These are phyloP conservation scores for Microbotryum scabiosae DNA, from an alignment of 1,284 basidiomycete species.

Conservation along the genomic window DNA sequence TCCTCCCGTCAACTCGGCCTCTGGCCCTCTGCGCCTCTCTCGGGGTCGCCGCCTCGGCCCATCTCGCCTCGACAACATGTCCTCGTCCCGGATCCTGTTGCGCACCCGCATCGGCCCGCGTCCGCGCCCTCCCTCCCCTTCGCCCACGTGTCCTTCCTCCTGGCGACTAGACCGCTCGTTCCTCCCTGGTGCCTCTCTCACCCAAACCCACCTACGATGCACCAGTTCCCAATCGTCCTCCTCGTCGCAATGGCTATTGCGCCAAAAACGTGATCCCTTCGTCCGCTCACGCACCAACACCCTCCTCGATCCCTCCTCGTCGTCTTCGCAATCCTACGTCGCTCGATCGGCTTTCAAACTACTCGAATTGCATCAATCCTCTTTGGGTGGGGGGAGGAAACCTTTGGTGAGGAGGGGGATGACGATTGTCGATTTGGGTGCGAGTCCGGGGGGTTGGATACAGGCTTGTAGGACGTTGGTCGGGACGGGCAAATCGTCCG, in stretches of 20 bases:
- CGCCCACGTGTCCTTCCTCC: background rate
- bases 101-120: background rate
- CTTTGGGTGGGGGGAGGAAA: background rate
- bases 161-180: too few relatives aligned
- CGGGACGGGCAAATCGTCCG: background rate
- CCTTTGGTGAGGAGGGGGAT: slow-evolving; percentile 14
- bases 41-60: too few relatives aligned
- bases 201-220: background rate
- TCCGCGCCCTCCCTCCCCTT: background rate
- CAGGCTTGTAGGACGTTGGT: slow-evolving; percentile 7
- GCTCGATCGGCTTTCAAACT: slow-evolving; percentile 29
- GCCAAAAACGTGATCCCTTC: slow-evolving; percentile 22
- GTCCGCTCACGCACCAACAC: slow-evolving; percentile 11
- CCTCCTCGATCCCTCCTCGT: background rate
- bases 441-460: slow-evolving; percentile 29
- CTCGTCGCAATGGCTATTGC: slow-evolving; percentile 12
- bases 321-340: slow-evolving; percentile 14
- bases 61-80: too few relatives aligned
- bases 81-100: too few relatives aligned
- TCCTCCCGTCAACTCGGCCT: too few relatives aligned
- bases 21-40: too few relatives aligned
- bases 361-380: slow-evolving; percentile 19
- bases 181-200: background rate
- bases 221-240: slow-evolving; percentile 8
- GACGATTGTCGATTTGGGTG: slow-evolving; percentile 24